These are phyloP conservation scores for Penicillium paneum DNA, from an alignment of 2,329 filamentous ascomycete genomes.

Conservation along the genomic window DNA sequence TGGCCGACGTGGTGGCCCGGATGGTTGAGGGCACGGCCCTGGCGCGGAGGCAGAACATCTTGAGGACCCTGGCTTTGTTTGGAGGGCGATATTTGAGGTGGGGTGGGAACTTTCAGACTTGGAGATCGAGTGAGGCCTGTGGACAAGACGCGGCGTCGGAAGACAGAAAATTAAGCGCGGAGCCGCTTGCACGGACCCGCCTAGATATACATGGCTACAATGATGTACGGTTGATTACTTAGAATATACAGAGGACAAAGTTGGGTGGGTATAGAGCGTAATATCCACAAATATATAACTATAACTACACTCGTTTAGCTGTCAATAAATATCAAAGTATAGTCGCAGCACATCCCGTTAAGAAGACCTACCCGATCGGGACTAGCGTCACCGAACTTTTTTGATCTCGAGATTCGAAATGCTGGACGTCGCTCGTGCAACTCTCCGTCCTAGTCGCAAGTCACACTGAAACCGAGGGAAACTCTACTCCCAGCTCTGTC, in stretches of 20 bases:
- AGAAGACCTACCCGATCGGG: constrained; percentile 18
- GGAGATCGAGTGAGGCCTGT: constrained; percentile 9
- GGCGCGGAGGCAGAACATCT: constrained; percentile 37
- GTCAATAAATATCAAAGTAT: constrained; percentile 1
- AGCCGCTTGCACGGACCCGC: constrained; percentile 33
- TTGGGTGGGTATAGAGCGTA: background rate
- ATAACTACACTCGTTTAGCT: background rate
- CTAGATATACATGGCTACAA: constrained; percentile 2
- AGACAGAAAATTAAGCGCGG: constrained; percentile 35
- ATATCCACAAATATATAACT: background rate
- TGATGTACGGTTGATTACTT: background rate
- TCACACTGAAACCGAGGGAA: background rate
- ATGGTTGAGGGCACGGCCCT: constrained; percentile 31
- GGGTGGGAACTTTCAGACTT: background rate
- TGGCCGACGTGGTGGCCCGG: constrained; percentile 24
- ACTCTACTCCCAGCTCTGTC: background rate
- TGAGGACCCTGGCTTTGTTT: constrained; percentile 6
- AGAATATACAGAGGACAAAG: background rate
- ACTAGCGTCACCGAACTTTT: constrained; percentile 25
- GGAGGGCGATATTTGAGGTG: background rate
- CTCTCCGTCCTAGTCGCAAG: background rate
- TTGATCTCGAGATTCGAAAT: constrained; percentile 16
- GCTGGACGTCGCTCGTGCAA: constrained; percentile 4
- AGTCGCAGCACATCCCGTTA: constrained; percentile 1
- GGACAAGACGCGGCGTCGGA: constrained; percentile 18